Conservation (phyloP, 257 asterid species). For the Schizonepeta tenuifolia region DNA sequence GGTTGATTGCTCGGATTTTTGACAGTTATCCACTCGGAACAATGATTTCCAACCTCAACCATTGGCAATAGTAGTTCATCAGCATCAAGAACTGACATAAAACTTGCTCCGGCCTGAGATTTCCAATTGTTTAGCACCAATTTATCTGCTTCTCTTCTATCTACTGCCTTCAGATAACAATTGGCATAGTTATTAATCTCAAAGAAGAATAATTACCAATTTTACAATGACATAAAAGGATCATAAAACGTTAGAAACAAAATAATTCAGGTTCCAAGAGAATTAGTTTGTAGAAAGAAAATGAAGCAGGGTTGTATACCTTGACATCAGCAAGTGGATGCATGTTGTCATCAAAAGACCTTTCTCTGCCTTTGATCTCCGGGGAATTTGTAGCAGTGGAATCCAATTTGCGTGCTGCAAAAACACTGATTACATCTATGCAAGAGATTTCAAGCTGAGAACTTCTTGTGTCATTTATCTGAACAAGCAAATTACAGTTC, state of each 20-base stretch:
- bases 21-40: constrained; percentile 63
- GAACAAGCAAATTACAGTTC: constrained; percentile 58
- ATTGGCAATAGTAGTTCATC: constrained; percentile 58
- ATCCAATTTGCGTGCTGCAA: constrained; percentile 42
- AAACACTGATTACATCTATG: constrained; percentile 49
- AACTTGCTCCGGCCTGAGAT: constrained; percentile 65
- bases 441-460: constrained; percentile 65
- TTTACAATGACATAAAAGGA: constrained; percentile 5
- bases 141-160: constrained; percentile 63
- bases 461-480: constrained; percentile 63
- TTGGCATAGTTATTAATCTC: constrained; percentile 16
- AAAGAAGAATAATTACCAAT: constrained; percentile 6
- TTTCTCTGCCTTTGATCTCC: constrained; percentile 33
- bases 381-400: constrained; percentile 42
- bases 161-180: constrained; percentile 38
- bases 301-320: constrained; percentile 35
- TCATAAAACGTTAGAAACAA: not conserved
- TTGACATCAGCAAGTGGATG: constrained; percentile 35
- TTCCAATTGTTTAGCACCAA: constrained; percentile 75
- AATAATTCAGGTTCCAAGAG: not conserved
- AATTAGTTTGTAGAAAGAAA: constrained; percentile 3
- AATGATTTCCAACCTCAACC: constrained; percentile 69
- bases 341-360: constrained; percentile 35
- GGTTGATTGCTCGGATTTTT: constrained; percentile 77
- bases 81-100: constrained; percentile 59